Percentiles rank a stretch among this genome's conserved stretches.
Conservation (phyloP, 768 basidiomycete genomes). For the Coprinopsis cinerea region DNA sequence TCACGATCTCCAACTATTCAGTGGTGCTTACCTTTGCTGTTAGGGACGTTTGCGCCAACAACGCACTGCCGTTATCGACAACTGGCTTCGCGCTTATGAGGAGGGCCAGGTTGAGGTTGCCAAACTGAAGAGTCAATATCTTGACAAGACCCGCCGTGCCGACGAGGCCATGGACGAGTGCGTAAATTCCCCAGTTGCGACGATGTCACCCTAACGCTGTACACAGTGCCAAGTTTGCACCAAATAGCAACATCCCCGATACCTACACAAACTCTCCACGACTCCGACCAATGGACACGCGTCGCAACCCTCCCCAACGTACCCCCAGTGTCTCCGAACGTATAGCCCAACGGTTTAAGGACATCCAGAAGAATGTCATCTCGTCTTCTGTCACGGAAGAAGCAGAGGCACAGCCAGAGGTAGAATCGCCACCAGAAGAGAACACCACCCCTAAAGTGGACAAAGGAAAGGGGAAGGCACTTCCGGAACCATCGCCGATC, state of each 20-base stretch:
- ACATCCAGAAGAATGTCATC: conserved; percentile 59
- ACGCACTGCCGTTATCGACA: conserved; percentile 52
- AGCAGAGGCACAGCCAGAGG: conserved; percentile 26
- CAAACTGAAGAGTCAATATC: conserved; percentile 72
- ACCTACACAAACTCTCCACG: conserved; percentile 81
- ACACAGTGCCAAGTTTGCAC: conserved; percentile 80
- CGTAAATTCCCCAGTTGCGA: conserved; percentile 25
- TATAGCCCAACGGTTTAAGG: conserved; percentile 75
- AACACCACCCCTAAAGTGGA: conserved; percentile 54
- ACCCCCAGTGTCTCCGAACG: conserved; percentile 83
- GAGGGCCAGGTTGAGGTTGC: conserved; percentile 59
- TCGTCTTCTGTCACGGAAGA: conserved; percentile 27
- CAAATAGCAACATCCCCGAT: conserved; percentile 55
- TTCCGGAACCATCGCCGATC: conserved; percentile 33
- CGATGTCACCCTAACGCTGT: conserved; percentile 11
- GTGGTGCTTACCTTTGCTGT: conserved; percentile 1
- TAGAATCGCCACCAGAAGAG: conserved; percentile 24
- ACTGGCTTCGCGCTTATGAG: conserved; percentile 68
- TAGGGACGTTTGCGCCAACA: conserved; percentile 61
- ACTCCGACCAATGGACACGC: conserved; percentile 49
- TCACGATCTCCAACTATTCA: conserved; percentile 11
- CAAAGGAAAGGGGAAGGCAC: conserved; percentile 75
- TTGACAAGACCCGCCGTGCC: conserved; percentile 72
- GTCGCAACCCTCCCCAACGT: conserved; percentile 49
- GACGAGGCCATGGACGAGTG: conserved; percentile 96